Evolutionary conservation across 1,284 basidiomycete genomes (phyloP).

Genomic region (Leccinum subrobustum): DNA sequence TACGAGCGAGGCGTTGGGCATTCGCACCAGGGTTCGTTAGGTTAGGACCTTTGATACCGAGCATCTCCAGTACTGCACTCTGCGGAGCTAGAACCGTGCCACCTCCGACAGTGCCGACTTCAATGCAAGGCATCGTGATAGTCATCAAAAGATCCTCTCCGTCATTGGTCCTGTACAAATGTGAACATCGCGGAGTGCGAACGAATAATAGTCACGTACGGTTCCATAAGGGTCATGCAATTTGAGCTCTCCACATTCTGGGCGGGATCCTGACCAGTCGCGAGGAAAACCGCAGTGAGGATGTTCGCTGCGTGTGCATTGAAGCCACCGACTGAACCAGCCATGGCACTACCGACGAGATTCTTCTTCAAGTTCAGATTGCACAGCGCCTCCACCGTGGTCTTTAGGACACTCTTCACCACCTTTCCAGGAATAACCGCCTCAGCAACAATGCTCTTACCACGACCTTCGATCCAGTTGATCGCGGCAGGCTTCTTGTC

Average conservation of each 20-base stretch:
- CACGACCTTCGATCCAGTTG: slow-evolving; percentile 99
- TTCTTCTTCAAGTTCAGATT: slow-evolving; percentile 99
- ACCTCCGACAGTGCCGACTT: slow-evolving; percentile 95
- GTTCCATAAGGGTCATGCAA: slow-evolving; percentile 99
- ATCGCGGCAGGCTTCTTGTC: slow-evolving; percentile 99
- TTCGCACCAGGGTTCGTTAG: slow-evolving; percentile 82
- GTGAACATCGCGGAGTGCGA: slow-evolving; percentile 6
- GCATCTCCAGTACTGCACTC: slow-evolving; percentile 87
- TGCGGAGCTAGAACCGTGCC: slow-evolving; percentile 92
- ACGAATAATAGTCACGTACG: slow-evolving; percentile 54
- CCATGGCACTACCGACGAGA: slow-evolving; percentile 96
- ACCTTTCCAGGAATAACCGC: slow-evolving; percentile 88
- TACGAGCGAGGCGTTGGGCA: slow-evolving; percentile 81
- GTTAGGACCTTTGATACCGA: slow-evolving; percentile 88
- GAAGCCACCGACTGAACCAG: slow-evolving; percentile 94
- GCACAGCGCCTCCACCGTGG: slow-evolving; percentile 87
- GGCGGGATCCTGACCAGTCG: slow-evolving; percentile 98
- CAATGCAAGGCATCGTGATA: slow-evolving; percentile 93
- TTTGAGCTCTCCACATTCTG: slow-evolving; percentile 99
- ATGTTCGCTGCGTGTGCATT: slow-evolving; percentile 99
- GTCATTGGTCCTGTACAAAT: slow-evolving; percentile 67
- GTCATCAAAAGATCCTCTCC: slow-evolving; percentile 91
- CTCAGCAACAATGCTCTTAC: slow-evolving; percentile 97
- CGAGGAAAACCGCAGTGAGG: slow-evolving; percentile 92
- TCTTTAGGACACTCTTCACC: slow-evolving; percentile 93